phyloP scores from a whole-genome alignment of 2,329 filamentous ascomycete genomes.

The Salinomyces thailandicus region DNA sequence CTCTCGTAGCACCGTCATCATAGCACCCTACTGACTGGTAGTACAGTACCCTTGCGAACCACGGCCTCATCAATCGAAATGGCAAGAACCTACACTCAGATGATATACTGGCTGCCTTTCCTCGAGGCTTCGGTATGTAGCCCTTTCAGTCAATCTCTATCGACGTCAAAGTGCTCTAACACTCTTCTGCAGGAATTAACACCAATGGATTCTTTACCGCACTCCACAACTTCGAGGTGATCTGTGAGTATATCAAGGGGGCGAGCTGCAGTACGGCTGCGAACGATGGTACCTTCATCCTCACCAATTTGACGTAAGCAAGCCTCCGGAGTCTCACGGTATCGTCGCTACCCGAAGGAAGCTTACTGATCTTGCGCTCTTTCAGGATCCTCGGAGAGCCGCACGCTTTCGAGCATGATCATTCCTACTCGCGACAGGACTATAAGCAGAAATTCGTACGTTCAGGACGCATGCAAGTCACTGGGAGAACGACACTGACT shows the following conservation, averaged over 20 bases:
- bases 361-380: too few species aligned
- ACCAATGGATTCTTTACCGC: neutral
- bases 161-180: too few species aligned
- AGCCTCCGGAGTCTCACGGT: too few species aligned
- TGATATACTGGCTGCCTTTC: conserved; percentile 1
- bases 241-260: conserved; percentile 4
- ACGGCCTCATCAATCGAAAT: conserved; percentile 30
- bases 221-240: conserved; percentile 2
- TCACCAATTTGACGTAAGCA: conserved; percentile 3
- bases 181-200: too few species aligned
- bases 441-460: conserved; percentile 5
- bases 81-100: conserved; percentile 15
- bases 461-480: neutral
- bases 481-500: neutral
- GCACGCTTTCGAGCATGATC: conserved; percentile 8
- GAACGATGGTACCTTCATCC: conserved; percentile 3
- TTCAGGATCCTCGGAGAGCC: neutral
- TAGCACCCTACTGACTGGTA: too few species aligned
- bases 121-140: conserved; percentile 2
- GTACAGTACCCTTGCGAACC: conserved; percentile 23
- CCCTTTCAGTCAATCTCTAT: too few species aligned
- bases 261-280: neutral
- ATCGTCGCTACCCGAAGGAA: too few species aligned
- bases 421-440: conserved; percentile 8
- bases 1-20: too few species aligned